phyloP scores from a whole-genome alignment of 352 stramenopile genomes.

The Pythium dissimile region DNA sequence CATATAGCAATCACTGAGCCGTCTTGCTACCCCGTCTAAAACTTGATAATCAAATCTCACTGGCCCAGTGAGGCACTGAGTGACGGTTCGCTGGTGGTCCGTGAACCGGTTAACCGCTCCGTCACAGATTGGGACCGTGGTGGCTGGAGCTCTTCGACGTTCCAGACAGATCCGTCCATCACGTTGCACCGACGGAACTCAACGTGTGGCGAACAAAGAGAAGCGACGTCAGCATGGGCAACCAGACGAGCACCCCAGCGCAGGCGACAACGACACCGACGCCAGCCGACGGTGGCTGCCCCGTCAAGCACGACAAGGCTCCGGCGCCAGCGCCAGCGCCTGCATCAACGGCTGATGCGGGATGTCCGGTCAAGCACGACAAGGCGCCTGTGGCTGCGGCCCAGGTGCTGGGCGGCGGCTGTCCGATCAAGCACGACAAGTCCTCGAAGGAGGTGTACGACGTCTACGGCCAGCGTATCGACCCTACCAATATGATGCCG shows the following conservation, averaged over 20 bases:
- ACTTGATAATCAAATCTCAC: constrained; percentile 3
- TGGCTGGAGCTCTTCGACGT: constrained; percentile 11
- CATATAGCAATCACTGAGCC: constrained; percentile 26
- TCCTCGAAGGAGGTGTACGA: constrained; percentile 88
- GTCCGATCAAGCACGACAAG: constrained; percentile 66
- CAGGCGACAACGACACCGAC: constrained; percentile 1
- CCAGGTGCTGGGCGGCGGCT: constrained; percentile 34
- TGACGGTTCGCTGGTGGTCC: background rate
- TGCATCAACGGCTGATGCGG: constrained; percentile 36
- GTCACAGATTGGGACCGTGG: constrained; percentile 16
- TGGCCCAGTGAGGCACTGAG: constrained; percentile 5
- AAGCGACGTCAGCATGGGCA: constrained; percentile 42
- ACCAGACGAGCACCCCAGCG: constrained; percentile 50
- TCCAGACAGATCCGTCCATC: constrained; percentile 6
- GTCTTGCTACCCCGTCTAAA: background rate
- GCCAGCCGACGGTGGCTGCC: constrained; percentile 42
- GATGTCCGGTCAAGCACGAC: constrained; percentile 57
- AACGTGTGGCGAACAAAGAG: constrained; percentile 9
- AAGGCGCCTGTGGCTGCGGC: constrained; percentile 15
- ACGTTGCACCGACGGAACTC: constrained; percentile 14
- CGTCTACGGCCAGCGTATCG: constrained; percentile 96
- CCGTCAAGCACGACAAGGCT: constrained; percentile 42
- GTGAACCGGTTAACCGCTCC: constrained; percentile 15
- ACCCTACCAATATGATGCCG: constrained; percentile 99
- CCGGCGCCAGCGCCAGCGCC: constrained; percentile 14